Conservation (phyloP, 306 rosid species). For the Arachis stenosperma region DNA sequence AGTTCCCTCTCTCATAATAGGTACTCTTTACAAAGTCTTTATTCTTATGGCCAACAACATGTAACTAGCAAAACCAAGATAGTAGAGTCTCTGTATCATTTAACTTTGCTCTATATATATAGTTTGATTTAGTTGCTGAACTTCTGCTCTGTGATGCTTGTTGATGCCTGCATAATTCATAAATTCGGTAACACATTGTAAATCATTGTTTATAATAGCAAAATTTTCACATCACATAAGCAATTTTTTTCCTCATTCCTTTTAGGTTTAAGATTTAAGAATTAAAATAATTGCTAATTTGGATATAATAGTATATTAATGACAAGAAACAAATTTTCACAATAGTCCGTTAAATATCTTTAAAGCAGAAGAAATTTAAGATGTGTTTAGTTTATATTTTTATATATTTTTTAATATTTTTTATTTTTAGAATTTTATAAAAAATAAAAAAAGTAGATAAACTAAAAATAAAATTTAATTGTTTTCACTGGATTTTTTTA, state of each 20-base stretch:
- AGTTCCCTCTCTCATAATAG: conserved; percentile 46
- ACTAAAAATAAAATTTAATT: no score
- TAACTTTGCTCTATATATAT: conserved; percentile 31
- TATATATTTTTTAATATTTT: no score
- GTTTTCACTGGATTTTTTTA: no score
- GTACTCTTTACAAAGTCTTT: conserved; percentile 20
- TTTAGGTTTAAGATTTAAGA: background rate
- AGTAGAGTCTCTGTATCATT: conserved; percentile 38
- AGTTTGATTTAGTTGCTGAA: conserved; percentile 56
- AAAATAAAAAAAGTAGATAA: no score
- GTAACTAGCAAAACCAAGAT: conserved; percentile 51
- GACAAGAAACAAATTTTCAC: no score
- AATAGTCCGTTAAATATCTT: no score
- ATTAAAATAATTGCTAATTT: no score
- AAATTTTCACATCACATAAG: background rate
- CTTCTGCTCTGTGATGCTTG: conserved; percentile 74
- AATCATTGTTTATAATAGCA: conserved; percentile 24
- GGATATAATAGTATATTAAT: no score
- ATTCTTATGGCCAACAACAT: conserved; percentile 40
- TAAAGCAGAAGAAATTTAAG: no score
- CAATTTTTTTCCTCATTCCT: background rate
- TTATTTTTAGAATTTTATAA: no score
- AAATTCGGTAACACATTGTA: conserved; percentile 21
- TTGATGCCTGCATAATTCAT: conserved; percentile 60
- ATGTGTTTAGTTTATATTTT: no score